Base-by-base conservation (phyloP, 2,329 filamentous ascomycete genomes). In the Rhynchosporium graminicola region DNA sequence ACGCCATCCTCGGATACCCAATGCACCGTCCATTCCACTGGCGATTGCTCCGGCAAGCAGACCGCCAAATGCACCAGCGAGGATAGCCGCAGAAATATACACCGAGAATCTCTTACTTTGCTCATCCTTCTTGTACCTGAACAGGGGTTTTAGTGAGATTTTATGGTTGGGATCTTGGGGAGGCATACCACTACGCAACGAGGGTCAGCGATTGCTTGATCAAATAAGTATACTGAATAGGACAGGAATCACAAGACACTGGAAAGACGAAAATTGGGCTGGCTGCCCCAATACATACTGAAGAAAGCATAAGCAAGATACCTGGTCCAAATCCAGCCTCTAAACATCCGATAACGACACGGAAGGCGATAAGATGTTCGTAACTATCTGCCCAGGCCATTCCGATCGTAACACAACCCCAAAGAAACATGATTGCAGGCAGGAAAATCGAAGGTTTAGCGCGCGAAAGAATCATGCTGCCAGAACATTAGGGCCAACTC, bases 31-130 rank as follows among this genome's bases (percentile, higher is more conserved):
- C 10, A 84, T 73, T 8, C 76, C 73, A 3, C 75, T 76, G 3
- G 65, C 66, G 48, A 70, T 69, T 12, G 77, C 73, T 74, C 78
- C 79, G 31, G 79, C 79, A 8, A 81, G 70, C 3, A 82, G 70
- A 7, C 79, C 78, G 9, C 78, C 78, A 54, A 82, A 82, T 0
- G 80, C 80, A 12, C 81, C 81, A 0, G 77, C 82, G 2, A 83
- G 75, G 5, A 85, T 79, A 0, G 82, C 81, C 1, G 82, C 83
- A 0, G 80, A 82, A 67, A 82, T 83, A 71, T 82, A 86, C n/a
- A 85, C 76, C 36, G 79, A 80, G 64, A 85, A 84, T 1, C 83
- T 77, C 68, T 83, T 85, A 9, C 60, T 61, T 59, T 36, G 33
- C 33, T 36, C 33, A 36, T 36, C 33, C 33, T 36, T 36, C 33